phyloP scores from a whole-genome alignment of 805 yeast species.

The Yamadazyma sp. region DNA sequence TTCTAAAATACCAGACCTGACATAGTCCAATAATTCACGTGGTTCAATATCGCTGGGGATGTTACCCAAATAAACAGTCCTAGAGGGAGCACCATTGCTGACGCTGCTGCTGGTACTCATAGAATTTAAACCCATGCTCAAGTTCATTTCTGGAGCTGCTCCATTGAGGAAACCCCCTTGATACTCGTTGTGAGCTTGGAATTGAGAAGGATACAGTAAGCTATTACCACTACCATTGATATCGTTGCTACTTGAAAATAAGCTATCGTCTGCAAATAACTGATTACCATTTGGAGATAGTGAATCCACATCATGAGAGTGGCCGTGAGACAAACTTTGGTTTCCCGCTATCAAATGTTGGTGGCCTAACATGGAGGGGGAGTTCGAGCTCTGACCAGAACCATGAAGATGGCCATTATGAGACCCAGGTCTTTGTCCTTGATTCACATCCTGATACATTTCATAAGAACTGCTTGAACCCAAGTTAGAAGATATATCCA shows the following conservation, averaged over 20 bases:
- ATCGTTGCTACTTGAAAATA: constrained; percentile 18
- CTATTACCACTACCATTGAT: constrained; percentile 8
- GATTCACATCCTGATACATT: constrained; percentile 9
- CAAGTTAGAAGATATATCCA: constrained; percentile 9
- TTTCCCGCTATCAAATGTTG: neutral
- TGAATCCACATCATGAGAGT: constrained; percentile 8
- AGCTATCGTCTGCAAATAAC: constrained; percentile 24
- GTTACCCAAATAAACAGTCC: constrained; percentile 90
- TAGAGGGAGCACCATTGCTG: constrained; percentile 56
- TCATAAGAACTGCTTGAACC: constrained; percentile 12
- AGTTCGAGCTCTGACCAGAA: neutral
- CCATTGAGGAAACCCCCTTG: constrained; percentile 4
- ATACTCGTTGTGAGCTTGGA: constrained; percentile 5
- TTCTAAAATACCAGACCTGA: constrained; percentile 87
- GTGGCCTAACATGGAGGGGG: constrained; percentile 3
- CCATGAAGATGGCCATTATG: neutral
- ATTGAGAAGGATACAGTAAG: constrained; percentile 1
- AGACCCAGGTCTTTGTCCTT: constrained; percentile 1
- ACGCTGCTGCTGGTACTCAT: constrained; percentile 4
- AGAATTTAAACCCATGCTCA: constrained; percentile 11
- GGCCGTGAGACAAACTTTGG: neutral
- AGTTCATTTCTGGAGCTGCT: constrained; percentile 4
- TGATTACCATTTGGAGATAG: constrained; percentile 21
- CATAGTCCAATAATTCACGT: constrained; percentile 83
- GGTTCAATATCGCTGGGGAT: constrained; percentile 80